Base-by-base conservation (phyloP, 345 rosid genomes). In the Citrus mangshanensis region DNA sequence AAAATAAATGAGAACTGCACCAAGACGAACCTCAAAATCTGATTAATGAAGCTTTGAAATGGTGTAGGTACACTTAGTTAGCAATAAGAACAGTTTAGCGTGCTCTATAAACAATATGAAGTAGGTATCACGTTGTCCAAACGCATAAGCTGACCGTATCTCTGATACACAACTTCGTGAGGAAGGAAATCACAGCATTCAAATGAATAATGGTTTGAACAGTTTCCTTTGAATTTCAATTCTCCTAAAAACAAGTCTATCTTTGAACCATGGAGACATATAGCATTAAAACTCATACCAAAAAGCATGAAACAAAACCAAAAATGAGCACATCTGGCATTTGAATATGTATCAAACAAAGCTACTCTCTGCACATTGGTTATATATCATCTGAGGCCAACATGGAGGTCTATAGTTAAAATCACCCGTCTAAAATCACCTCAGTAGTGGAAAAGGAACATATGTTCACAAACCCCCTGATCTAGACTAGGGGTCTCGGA, bases 1-100 rank as follows among this genome's bases (percentile, higher is more conserved):
- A 37, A 74, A 22, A 65, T 74, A 62, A 32, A 58, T 79, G 38
- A 80, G 77, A 74, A 78, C 12, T 35, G 27, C 71, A 55, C 22
- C 21, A n/a, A 18, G 16, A 63, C 12, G 54, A 56, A 40, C 25
- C 42, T 37, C 65, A n/a, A 13, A 42, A 28, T 34, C 7, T 19
- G 19, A 56, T 32, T 18, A 30, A 27, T 61, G 21, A 28, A 49
- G 51, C 25, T 66, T 65, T 51, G 73, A 77, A 37, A 34, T 13
- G 2, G 19, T 13, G 18, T 1, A 46, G 51, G 51, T n/a, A 22
- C 35, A 13, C 51, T 22, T 5, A 25, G 9, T 38, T 46, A 25
- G 60, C 3, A 16, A 7, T 24, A 42, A 74, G 3, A 14, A 27
- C 24, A 42, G 69, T 59, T 59, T 4, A 73, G 35, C 19, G 34